Evolutionary conservation across 2,329 filamentous ascomycete genomes (phyloP), one percentile per base, ranked within the genome.

Genomic region (Diaporthe velutina): DNA sequence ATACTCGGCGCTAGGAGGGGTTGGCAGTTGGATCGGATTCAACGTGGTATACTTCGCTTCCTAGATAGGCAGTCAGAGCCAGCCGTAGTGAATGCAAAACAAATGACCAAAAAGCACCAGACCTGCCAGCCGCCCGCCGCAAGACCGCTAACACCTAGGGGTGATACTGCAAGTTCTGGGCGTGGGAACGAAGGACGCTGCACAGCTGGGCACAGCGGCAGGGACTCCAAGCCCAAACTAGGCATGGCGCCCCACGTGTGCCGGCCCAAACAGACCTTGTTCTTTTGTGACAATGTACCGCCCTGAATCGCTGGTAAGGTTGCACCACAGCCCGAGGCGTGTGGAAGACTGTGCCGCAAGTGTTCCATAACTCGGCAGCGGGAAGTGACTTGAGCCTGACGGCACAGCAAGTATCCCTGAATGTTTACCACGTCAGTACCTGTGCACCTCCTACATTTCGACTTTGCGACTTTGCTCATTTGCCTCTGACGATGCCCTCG

Each of bases 11-110:
- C 87, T 98, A 74, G 97, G 97, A n/a, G 96, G 98, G 0, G 92
- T 98, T 25, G 95, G 95, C 4, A 98, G 97, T 84, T 98, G 96
- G 96, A 80, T 98, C 54, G 96, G 97, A 13, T 98, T 98, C 82
- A 91, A 96, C 86, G 94, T 98, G 42, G 95, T 98, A 68, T 98
- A 96, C 84, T 96, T 98, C 80, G 87, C 88, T 9, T 89, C 88
- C 45, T 90, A 50, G 60, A 15, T 22, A 83, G 77, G 67, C 17
- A 55, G 30, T 52, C 25, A 38, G 7, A 67, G n/a, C 30, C 19
- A 28, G 15, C 8, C 4, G 52, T 33, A 55, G 55, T 38, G 9
- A 40, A 66, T 35, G 3, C n/a, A 22, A 30, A 28, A 17, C 33
- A 15, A 7, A 3, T 22, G n/a, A 28, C n/a, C 17, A 28, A n/a